phyloP scores from a whole-genome alignment of 2,329 filamentous ascomycete genomes.

The Ceratocystis harringtonii region DNA sequence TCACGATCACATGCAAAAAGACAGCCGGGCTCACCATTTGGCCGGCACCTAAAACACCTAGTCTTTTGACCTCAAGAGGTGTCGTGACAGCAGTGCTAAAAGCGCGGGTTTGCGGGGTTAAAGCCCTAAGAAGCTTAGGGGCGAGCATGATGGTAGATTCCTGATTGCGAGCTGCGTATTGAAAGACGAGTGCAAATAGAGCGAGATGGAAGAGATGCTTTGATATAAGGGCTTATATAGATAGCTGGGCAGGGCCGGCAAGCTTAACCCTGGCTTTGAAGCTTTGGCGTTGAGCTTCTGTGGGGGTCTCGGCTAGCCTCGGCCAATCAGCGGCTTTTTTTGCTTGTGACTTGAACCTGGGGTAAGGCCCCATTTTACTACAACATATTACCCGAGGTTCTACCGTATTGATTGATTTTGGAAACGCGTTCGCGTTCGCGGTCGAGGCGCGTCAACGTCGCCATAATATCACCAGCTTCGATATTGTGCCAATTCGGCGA shows the following conservation, averaged over 20 bases:
- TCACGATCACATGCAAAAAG: neutral
- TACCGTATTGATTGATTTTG: conserved; percentile 14
- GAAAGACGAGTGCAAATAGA: neutral
- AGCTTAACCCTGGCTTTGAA: neutral
- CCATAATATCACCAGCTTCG: no score
- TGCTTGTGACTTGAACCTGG: conserved; percentile 4
- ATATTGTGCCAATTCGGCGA: no score
- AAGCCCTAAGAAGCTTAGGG: neutral
- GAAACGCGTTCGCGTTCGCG: conserved; percentile 20
- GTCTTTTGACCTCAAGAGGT: conserved; percentile 53
- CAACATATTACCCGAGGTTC: neutral
- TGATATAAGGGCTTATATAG: neutral
- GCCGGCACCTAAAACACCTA: conserved; percentile 86
- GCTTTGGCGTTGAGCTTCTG: conserved; percentile 21
- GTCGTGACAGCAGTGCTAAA: conserved; percentile 59
- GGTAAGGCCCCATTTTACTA: neutral
- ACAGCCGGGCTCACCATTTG: conserved; percentile 59
- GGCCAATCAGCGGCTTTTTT: conserved; percentile 22
- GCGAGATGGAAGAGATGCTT: neutral
- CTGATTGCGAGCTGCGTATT: no score
- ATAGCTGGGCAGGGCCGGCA: neutral
- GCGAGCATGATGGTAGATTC: neutral
- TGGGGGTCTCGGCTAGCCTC: conserved; percentile 29
- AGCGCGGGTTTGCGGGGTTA: conserved; percentile 26
- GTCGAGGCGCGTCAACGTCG: neutral